A percentile compares a stretch with the other conserved stretches of the same genome.
Evolutionary conservation across 805 yeast genomes (phyloP).

Genomic region (Hyphopichia homilentoma): DNA sequence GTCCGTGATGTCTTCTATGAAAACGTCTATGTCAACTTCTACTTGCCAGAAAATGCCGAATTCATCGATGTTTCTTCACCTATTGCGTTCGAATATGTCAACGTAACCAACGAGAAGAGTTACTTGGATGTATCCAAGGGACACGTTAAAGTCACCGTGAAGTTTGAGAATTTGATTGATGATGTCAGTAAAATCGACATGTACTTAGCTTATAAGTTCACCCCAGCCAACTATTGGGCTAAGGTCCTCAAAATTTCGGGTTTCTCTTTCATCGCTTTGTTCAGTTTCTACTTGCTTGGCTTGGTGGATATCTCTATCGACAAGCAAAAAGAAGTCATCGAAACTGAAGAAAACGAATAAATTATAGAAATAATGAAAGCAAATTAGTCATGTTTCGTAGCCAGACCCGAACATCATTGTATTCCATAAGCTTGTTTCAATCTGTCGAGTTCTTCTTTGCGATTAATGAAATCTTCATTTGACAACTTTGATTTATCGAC

Average conservation of each 20-base stretch:
- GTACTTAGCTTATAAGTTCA: constrained; percentile 59
- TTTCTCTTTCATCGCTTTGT: constrained; percentile 56
- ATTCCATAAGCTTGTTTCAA: background rate
- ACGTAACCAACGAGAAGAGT: constrained; percentile 41
- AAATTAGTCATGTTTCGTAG: too few relatives aligned
- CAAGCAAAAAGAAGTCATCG: constrained; percentile 6
- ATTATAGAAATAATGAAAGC: too few relatives aligned
- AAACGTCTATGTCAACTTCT: constrained; percentile 54
- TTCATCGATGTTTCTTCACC: constrained; percentile 56
- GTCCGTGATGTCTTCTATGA: constrained; percentile 69
- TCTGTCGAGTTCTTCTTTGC: constrained; percentile 25
- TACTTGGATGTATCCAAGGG: constrained; percentile 76
- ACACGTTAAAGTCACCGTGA: constrained; percentile 67
- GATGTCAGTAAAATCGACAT: constrained; percentile 57
- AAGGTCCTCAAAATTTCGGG: constrained; percentile 69
- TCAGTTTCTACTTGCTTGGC: constrained; percentile 46
- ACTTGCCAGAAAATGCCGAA: constrained; percentile 85
- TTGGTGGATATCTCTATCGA: constrained; percentile 31
- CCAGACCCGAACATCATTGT: too few relatives aligned
- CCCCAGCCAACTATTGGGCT: constrained; percentile 46
- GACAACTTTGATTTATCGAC: constrained; percentile 36
- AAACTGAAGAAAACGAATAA: background rate
- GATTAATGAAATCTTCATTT: constrained; percentile 20
- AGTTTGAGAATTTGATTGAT: constrained; percentile 62
- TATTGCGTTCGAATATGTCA: constrained; percentile 31